Conservation (phyloP, 2,329 filamentous ascomycete genomes). For the Orbilia blumenaviensis region DNA sequence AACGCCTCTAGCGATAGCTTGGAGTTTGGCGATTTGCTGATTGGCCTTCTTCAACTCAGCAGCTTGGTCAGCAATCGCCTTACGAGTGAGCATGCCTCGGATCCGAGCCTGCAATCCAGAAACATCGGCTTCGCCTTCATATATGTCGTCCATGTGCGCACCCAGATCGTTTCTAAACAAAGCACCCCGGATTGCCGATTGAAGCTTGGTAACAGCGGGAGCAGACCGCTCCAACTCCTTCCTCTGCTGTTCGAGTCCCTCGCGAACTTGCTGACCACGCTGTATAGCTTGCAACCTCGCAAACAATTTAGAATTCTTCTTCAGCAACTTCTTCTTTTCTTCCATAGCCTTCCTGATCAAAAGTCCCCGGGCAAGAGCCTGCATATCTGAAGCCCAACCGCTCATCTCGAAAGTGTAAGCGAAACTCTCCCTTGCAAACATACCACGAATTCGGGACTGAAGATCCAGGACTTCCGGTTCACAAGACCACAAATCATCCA, state of each 20-base stretch:
- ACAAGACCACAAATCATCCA: conserved; percentile 89
- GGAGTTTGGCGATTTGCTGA: conserved; percentile 65
- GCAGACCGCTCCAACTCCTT: conserved; percentile 61
- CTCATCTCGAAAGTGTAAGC: conserved; percentile 57
- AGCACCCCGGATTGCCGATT: conserved; percentile 66
- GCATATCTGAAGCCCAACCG: conserved; percentile 56
- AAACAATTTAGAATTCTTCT: conserved; percentile 62
- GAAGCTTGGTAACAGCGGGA: conserved; percentile 64
- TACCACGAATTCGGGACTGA: conserved; percentile 85
- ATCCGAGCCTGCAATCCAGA: conserved; percentile 55
- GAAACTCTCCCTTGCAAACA: conserved; percentile 57
- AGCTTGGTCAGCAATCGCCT: conserved; percentile 60
- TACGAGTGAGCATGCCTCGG: conserved; percentile 63
- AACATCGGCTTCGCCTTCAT: conserved; percentile 55
- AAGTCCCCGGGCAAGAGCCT: conserved; percentile 34
- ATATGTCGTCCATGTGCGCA: conserved; percentile 54
- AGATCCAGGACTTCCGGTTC: conserved; percentile 82
- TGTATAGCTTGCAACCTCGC: conserved; percentile 68
- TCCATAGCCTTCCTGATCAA: conserved; percentile 63
- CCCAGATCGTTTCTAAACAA: conserved; percentile 54
- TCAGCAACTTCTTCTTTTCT: conserved; percentile 61
- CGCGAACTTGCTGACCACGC: conserved; percentile 61
- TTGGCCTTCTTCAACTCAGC: conserved; percentile 33
- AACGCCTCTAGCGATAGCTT: conserved; percentile 74
- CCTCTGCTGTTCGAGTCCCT: conserved; percentile 62